Evolutionary conservation across 257 asterid species (phyloP), one percentile per base, ranked within the genome.

Genomic region (Agastache rugosa): DNA sequence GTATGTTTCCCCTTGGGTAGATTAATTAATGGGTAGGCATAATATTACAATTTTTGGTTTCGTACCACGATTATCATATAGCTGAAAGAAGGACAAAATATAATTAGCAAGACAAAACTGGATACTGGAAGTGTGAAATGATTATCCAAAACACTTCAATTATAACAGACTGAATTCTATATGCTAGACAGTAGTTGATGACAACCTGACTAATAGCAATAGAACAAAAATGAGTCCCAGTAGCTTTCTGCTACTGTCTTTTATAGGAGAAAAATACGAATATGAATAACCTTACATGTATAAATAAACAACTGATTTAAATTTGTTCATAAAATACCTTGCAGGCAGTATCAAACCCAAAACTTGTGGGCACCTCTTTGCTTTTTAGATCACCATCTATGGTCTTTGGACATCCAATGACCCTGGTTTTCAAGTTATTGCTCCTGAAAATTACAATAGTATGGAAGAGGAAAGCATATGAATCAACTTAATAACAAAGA

Each of bases 311-410:
- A 73, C 53, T 35, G 45, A 56, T 35, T 45, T 35, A n/a, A 60
- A 63, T 22, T 56, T 34, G 48, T 44, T 27, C 29, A 47, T 12
- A 67, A 51, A 74, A 73, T 75, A 96, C 98, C 99, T 96, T 96
- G 98, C 99, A 96, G 65, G 99, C 99, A 31, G 99, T 96, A 72
- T 96, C 99, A 78, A 96, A 96, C 23, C 99, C 99, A 78, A 96
- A 96, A 84, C 99, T 96, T 62, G 83, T 63, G 73, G 98, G 99
- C 62, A 96, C 99, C 85, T 96, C 99, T 79, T 87, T 91, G 83
- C 89, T 83, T 82, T 96, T 96, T 73, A 93, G 89, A 83, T 96
- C 99, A 77, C 98, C 99, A 62, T 96, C 99, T 44, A 96, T 96
- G 77, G 99, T 96, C 86, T 96, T 96, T 5, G 99, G 99, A 71